Conservation (phyloP, 768 basidiomycete genomes). For the Boletus sp. region DNA sequence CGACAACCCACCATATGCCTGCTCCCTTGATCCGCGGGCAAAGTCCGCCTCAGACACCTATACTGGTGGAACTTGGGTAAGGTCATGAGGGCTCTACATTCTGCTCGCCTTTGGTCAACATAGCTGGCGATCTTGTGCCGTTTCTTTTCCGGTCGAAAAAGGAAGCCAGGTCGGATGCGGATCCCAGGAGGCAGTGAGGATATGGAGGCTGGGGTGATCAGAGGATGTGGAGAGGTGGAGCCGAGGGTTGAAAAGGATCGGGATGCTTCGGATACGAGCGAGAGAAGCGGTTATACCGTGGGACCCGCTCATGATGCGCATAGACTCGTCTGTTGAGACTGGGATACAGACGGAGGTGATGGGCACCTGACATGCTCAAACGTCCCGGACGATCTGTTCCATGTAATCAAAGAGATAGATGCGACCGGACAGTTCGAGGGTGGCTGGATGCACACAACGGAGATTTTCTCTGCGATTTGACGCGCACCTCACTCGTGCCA, state of each 20-base stretch:
- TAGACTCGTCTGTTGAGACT: too few relatives aligned
- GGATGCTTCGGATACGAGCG: constrained; percentile 1
- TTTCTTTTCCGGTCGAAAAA: constrained; percentile 45
- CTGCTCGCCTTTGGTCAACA: too few relatives aligned
- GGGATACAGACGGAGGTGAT: too few relatives aligned
- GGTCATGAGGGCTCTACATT: background rate
- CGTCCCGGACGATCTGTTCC: too few relatives aligned
- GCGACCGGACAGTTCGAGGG: constrained; percentile 54
- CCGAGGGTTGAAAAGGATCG: constrained; percentile 34
- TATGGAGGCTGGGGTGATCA: constrained; percentile 30
- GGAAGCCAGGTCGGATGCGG: background rate
- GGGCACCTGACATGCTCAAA: too few relatives aligned
- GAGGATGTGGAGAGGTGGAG: constrained; percentile 50
- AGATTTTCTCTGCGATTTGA: too few relatives aligned
- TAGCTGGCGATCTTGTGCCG: constrained; percentile 46
- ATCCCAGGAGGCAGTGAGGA: constrained; percentile 66
- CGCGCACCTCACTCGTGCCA: constrained; percentile 51
- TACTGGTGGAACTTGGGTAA: constrained; percentile 80
- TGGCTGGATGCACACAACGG: constrained; percentile 38
- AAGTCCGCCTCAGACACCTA: constrained; percentile 58
- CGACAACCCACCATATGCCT: constrained; percentile 77
- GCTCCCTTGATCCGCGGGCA: constrained; percentile 32
- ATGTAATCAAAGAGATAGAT: too few relatives aligned
- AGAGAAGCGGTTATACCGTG: constrained; percentile 35
- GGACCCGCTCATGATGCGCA: too few relatives aligned